These are phyloP conservation scores for Kazachstania taianensis DNA, from an alignment of 805 yeast genomes.

Conservation along the genomic window DNA sequence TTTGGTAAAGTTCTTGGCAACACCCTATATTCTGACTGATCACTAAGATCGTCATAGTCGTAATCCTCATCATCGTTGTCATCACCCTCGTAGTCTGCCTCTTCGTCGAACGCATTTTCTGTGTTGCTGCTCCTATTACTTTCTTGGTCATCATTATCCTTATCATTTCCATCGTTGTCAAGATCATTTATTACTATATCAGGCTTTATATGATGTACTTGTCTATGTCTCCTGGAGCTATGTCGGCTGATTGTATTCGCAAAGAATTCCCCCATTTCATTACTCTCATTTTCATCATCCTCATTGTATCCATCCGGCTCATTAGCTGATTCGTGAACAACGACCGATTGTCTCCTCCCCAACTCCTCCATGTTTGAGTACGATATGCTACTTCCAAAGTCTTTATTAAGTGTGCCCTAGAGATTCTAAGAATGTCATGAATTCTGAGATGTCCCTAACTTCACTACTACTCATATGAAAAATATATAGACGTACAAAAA, in stretches of 20 bases:
- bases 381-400: too few relatives aligned
- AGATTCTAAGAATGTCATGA: too few relatives aligned
- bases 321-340: not conserved
- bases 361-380: constrained; percentile 1
- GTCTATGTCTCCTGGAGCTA: too few relatives aligned
- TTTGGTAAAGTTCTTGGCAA: constrained; percentile 5
- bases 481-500: too few relatives aligned
- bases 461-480: too few relatives aligned
- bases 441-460: too few relatives aligned
- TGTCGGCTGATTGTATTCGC: too few relatives aligned
- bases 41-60: constrained; percentile 1
- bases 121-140: not conserved
- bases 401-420: too few relatives aligned
- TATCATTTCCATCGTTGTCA: not conserved
- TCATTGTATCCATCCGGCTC: constrained; percentile 2
- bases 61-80: constrained; percentile 3
- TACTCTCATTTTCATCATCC: constrained; percentile 1
- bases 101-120: not conserved
- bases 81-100: constrained; percentile 2
- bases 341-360: constrained; percentile 1
- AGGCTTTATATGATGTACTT: too few relatives aligned
- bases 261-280: constrained; percentile 1
- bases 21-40: not conserved
- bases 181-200: too few relatives aligned
- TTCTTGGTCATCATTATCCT: not conserved